phyloP scores from a whole-genome alignment of 2,329 filamentous ascomycete species.

The Sporothrix brasiliensis region DNA sequence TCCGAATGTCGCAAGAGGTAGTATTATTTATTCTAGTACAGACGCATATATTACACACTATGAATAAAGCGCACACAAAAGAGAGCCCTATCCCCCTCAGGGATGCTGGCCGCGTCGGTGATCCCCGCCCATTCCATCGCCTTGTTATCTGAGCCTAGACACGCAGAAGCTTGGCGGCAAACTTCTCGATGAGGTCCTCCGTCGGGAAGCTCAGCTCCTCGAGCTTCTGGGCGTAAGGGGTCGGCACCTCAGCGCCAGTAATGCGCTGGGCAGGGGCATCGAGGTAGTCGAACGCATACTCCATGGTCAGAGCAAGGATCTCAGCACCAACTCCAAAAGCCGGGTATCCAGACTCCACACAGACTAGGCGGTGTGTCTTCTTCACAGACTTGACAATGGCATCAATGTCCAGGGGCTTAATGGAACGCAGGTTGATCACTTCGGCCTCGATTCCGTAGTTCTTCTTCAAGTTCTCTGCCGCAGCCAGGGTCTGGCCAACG shows the following conservation, averaged over 20 bases:
- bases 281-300: constrained; percentile 98
- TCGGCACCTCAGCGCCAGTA: constrained; percentile 95
- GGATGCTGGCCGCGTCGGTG: not conserved
- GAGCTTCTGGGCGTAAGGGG: constrained; percentile 88
- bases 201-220: constrained; percentile 96
- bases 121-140: not conserved
- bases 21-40: constrained; percentile 29
- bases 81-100: not conserved
- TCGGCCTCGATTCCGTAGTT: constrained; percentile 95
- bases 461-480: constrained; percentile 89
- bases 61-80: not conserved
- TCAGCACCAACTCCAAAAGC: constrained; percentile 91
- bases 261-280: constrained; percentile 91
- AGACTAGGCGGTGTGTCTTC: constrained; percentile 93
- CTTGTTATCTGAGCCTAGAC: constrained; percentile 46
- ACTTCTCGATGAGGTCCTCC: constrained; percentile 82
- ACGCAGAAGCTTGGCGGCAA: constrained; percentile 84
- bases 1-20: constrained; percentile 22
- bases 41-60: constrained; percentile 22
- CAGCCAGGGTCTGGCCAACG: constrained; percentile 86
- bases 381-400: constrained; percentile 95
- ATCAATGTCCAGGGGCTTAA: constrained; percentile 96
- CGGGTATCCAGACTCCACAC: constrained; percentile 94
- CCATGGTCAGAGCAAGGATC: constrained; percentile 91
- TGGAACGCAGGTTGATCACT: constrained; percentile 95